Evolutionary conservation across 1,139 yeast genomes (phyloP).

Genomic region (Scheffersomyces stambukii): DNA sequence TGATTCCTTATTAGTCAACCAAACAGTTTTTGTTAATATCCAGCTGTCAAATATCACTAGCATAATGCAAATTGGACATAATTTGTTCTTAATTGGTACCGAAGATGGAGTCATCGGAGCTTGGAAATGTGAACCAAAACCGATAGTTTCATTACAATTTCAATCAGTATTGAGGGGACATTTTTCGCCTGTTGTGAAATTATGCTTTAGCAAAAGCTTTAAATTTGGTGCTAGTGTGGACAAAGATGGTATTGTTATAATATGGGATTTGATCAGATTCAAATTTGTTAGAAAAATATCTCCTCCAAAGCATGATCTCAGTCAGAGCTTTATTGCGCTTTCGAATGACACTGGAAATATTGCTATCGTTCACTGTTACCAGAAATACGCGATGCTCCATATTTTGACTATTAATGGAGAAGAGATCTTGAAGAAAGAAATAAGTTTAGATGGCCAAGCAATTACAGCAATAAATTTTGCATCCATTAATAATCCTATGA

Average conservation of each 20-base stretch:
- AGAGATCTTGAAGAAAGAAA: slow-evolving; percentile 21
- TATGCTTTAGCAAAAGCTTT: slow-evolving; percentile 47
- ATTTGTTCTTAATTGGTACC: slow-evolving; percentile 49
- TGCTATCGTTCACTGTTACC: slow-evolving; percentile 25
- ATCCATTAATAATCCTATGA: slow-evolving; percentile 24
- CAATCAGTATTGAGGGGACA: slow-evolving; percentile 55
- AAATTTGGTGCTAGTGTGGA: slow-evolving; percentile 53
- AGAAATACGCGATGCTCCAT: slow-evolving; percentile 18
- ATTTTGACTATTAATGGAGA: slow-evolving; percentile 58
- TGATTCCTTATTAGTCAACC: slow-evolving; percentile 41
- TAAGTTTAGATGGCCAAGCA: slow-evolving; percentile 14
- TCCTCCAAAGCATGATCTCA: slow-evolving; percentile 9
- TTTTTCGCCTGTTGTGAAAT: slow-evolving; percentile 31
- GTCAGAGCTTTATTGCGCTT: slow-evolving; percentile 33
- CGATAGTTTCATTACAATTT: slow-evolving; percentile 32
- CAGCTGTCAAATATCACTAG: slow-evolving; percentile 33
- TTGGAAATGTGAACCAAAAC: slow-evolving; percentile 43
- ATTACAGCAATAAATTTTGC: slow-evolving; percentile 30
- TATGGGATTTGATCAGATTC: slow-evolving; percentile 59
- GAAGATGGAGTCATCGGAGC: slow-evolving; percentile 52
- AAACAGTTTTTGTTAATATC: slow-evolving; percentile 36
- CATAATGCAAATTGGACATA: slow-evolving; percentile 33
- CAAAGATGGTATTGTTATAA: slow-evolving; percentile 40
- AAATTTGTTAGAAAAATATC: slow-evolving; percentile 43
- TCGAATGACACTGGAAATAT: slow-evolving; percentile 57